Percentiles rank a stretch among this genome's conserved stretches.
phyloP scores from a whole-genome alignment of 2,329 filamentous ascomycete genomes.

The Colletotrichum truncatum region DNA sequence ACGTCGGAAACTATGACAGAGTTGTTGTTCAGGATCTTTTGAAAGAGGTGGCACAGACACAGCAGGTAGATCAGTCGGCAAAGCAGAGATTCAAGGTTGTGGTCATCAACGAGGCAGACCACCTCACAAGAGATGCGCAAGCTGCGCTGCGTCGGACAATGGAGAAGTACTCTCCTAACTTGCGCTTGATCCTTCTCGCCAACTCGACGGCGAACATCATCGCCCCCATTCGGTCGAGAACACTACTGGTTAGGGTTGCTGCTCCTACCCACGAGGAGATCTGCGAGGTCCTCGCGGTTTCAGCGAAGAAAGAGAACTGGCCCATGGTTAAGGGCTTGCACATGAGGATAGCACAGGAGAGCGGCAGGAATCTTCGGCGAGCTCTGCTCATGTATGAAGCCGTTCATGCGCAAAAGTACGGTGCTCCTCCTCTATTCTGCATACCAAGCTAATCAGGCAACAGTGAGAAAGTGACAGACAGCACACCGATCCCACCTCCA shows the following conservation, averaged over 20 bases:
- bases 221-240: constrained; percentile 94
- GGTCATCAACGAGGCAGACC: constrained; percentile 98
- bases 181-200: constrained; percentile 89
- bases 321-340: constrained; percentile 80
- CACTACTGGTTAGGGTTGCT: constrained; percentile 88
- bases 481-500: constrained; percentile 89
- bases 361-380: constrained; percentile 87
- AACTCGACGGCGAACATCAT: constrained; percentile 99
- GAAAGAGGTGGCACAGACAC: constrained; percentile 98
- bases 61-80: constrained; percentile 94
- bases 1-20: constrained; percentile 95
- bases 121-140: constrained; percentile 92
- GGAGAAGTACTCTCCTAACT: constrained; percentile 98
- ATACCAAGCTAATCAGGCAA: constrained; percentile 39
- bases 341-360: constrained; percentile 86
- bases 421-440: neutral
- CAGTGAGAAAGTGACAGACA: constrained; percentile 90
- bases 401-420: constrained; percentile 95
- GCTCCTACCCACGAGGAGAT: constrained; percentile 90
- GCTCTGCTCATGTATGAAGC: constrained; percentile 97
- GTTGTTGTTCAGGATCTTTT: constrained; percentile 95
- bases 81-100: constrained; percentile 97
- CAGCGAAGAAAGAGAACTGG: constrained; percentile 85
- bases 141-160: constrained; percentile 94
- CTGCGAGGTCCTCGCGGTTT: constrained; percentile 74